Evolutionary conservation across 306 rosid genomes (phyloP).

Genomic region (Quillaja saponaria): DNA sequence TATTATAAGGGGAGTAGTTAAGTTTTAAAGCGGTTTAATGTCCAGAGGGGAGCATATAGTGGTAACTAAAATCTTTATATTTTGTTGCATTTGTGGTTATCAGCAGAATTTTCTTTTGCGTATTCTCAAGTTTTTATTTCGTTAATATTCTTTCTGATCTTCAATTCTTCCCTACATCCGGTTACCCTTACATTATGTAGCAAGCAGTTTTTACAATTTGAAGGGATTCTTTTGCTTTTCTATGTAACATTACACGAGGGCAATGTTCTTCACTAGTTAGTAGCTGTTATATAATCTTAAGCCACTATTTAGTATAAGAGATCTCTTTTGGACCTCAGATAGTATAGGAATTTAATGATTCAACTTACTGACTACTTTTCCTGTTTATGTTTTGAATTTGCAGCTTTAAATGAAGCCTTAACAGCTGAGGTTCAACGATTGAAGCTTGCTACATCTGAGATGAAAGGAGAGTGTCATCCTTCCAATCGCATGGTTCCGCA

Average conservation of each 20-base stretch:
- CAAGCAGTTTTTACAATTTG: not conserved
- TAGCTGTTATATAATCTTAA: not conserved
- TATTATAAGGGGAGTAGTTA: constrained; percentile 5
- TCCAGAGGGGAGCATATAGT: not conserved
- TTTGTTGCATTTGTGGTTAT: not conserved
- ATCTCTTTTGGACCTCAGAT: not conserved
- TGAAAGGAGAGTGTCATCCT: constrained; percentile 59
- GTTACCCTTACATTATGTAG: not conserved
- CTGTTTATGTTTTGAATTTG: constrained; percentile 25
- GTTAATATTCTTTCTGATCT: constrained; percentile 7
- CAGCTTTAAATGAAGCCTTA: constrained; percentile 88
- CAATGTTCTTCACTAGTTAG: not conserved
- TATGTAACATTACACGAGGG: constrained; percentile 11
- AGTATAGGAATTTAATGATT: constrained; percentile 15
- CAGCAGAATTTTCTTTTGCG: not conserved
- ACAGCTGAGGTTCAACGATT: constrained; percentile 92
- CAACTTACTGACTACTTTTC: constrained; percentile 19
- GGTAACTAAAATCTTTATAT: too few relatives aligned
- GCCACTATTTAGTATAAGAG: not conserved
- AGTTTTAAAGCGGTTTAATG: not conserved
- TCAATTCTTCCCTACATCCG: not conserved
- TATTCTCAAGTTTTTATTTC: not conserved
- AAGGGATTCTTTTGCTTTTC: not conserved
- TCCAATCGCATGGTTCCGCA: constrained; percentile 57
- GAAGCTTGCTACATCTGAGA: constrained; percentile 72